Evolutionary conservation across 805 yeast genomes (phyloP), one percentile per base, ranked within the genome.

Genomic region (Metschnikowia chrysomelidarum): DNA sequence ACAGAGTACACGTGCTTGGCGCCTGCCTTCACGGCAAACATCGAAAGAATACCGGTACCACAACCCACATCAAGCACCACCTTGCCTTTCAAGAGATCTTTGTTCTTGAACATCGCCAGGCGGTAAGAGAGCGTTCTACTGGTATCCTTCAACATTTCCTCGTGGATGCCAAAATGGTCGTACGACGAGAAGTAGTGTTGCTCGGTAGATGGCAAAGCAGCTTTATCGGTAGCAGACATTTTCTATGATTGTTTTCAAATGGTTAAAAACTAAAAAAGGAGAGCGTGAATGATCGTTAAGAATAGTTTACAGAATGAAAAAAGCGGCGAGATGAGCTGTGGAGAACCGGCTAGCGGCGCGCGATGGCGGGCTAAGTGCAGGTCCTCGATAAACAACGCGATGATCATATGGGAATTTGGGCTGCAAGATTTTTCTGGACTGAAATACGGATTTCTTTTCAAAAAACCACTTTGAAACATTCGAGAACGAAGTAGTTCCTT

Each of bases 21-120:
- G 47, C 98, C 99, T n/a, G 97, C 95, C 57, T 82, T 82, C 32
- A 91, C 96, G 12, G 98, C 98, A 71, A 93, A 93, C 96, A 93
- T 87, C 17, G 97, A 89, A 44, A 93, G 68, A 49, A 93, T 88
- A 50, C 98, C 99, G 14, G 98, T 93, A 50, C 99, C 99, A 64
- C 98, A 94, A 32, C 99, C 99, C 39, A 93, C 98, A 65, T 93
- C 99, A 39, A 93, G 71, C 6, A 93, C 99, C 43, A 91, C 67
- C 69, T 93, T 93, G 63, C 80, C 97, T 60, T 88, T 87, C 72
- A 93, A 91, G 36, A 87, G 66, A 49, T 82, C 84, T 53, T 82
- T 82, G 71, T 93, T 93, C 61, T 87, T 87, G 67, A 79, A 78
- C 61, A 93, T 93, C 36, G 97, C 96, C 45, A 84, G 82, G 54